phyloP scores from a whole-genome alignment of 805 yeast species.

The Naumovozyma baii region DNA sequence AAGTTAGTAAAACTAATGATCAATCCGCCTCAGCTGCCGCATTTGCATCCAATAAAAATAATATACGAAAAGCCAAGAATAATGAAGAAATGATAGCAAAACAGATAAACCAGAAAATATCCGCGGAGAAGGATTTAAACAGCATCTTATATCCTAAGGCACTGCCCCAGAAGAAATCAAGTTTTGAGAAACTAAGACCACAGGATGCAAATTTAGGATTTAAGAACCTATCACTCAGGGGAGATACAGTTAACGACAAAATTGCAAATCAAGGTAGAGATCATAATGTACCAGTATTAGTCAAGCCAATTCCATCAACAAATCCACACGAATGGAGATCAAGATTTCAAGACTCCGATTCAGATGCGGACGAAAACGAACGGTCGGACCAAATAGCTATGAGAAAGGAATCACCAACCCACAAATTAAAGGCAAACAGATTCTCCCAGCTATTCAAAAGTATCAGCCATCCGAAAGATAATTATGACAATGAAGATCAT shows the following conservation, averaged over 20 bases:
- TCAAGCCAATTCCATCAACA: not conserved
- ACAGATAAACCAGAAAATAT: not conserved
- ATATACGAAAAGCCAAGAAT: conserved; percentile 6
- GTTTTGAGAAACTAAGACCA: conserved; percentile 44
- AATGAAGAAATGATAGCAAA: conserved; percentile 2
- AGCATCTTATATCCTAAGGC: conserved; percentile 30
- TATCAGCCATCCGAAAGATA: not conserved
- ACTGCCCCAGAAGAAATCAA: conserved; percentile 38
- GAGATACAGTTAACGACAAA: conserved; percentile 8
- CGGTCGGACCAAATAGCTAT: not conserved
- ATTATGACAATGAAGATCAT: conserved; percentile 1
- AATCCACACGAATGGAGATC: conserved; percentile 28
- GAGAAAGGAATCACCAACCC: not conserved
- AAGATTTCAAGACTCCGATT: conserved; percentile 55
- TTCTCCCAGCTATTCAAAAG: not conserved
- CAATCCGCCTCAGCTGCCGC: not conserved
- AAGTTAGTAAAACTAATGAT: not conserved
- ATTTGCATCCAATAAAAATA: conserved; percentile 8
- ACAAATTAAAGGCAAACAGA: not conserved
- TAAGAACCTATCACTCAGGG: conserved; percentile 31
- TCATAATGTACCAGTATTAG: too few relatives aligned
- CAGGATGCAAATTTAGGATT: conserved; percentile 29
- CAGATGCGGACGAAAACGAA: conserved; percentile 33
- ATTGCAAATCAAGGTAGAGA: too few relatives aligned
- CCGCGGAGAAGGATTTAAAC: conserved; percentile 4